These are phyloP conservation scores for Xylariaceae sp. DNA, from an alignment of 2,329 filamentous ascomycete species.

Conservation along the genomic window DNA sequence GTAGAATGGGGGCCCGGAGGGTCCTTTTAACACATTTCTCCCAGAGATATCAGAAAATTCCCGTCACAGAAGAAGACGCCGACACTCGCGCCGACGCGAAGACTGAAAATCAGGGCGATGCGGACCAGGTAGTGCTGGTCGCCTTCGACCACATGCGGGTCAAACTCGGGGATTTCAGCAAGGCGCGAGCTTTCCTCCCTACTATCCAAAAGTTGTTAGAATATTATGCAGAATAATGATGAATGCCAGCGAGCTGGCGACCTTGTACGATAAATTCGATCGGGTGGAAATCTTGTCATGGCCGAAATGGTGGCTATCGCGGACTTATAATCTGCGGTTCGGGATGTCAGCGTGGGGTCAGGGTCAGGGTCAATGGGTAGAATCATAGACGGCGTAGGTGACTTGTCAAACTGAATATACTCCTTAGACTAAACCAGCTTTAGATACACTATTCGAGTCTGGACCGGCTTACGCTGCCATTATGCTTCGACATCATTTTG, in stretches of 20 bases:
- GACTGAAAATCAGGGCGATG: constrained; percentile 34
- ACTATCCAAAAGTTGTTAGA: constrained; percentile 33
- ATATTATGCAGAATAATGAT: constrained; percentile 5
- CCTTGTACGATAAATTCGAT: neutral
- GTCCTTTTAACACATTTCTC: constrained; percentile 92
- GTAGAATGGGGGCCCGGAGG: constrained; percentile 71
- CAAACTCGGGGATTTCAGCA: constrained; percentile 37
- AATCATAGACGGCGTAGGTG: neutral
- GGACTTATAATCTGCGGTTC: neutral
- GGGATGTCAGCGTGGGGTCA: neutral
- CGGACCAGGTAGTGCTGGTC: constrained; percentile 59
- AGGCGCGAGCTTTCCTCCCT: constrained; percentile 34
- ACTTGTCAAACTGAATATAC: no score
- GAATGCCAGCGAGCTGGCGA: neutral
- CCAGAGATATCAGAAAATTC: constrained; percentile 82
- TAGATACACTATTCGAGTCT: no score
- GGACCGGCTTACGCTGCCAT: no score
- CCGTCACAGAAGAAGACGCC: constrained; percentile 42
- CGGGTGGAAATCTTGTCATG: neutral
- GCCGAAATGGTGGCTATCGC: neutral
- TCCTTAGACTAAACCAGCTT: no score
- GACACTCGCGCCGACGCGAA: constrained; percentile 25
- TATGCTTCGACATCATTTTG: no score
- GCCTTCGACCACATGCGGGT: constrained; percentile 79
- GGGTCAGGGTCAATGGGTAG: no score